Evolutionary conservation across 371 early-diverging fungal genomes (phyloP), one percentile per base, ranked within the genome.

Genomic region (Mucor mucedo): DNA sequence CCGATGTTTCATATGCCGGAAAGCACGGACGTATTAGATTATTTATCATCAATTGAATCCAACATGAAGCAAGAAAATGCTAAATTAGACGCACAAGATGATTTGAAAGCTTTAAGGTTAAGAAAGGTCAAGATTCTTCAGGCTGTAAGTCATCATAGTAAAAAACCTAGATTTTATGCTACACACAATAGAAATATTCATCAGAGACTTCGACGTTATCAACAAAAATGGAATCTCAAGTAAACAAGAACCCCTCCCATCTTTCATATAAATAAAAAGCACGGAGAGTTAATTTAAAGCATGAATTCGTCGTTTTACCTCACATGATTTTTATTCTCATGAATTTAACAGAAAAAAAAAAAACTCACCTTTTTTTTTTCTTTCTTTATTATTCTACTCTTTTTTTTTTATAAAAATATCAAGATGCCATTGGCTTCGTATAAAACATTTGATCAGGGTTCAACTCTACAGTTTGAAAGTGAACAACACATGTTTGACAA

Each of bases 1-100:
- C 79, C 79, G 9, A 70, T 75, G 42, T 73, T 68, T 47, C 63
- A 77, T 65, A 81, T 81, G 82, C 82, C 82, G 8, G 72, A 73
- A 27, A 75, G 77, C 55, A 60, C 53, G 27, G 71, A 81, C 33
- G 63, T 81, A 4, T 55, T 81, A 14, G 77, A 81, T 52, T 81
- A 74, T 53, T 56, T 81, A 10, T 66, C 70, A 3, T 62, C 70
- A 0, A 49, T 81, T 38, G 72, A 81, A 52, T 63, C 68, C 11
- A 78, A 70, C 10, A 59, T 74, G 62, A 66, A 70, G 9, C 33
- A 35, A 47, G 58, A 70, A 16, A 52, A 62, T 53, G 45, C 58
- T 28, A 60, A 50, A 33, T 9, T 66, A 53, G 63, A 61, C 11
- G 47, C 30, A 21, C 40, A 64, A 52, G 66, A 70, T 6, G 53